Conservation (phyloP, 345 rosid species). For the Sonneratia alba region DNA sequence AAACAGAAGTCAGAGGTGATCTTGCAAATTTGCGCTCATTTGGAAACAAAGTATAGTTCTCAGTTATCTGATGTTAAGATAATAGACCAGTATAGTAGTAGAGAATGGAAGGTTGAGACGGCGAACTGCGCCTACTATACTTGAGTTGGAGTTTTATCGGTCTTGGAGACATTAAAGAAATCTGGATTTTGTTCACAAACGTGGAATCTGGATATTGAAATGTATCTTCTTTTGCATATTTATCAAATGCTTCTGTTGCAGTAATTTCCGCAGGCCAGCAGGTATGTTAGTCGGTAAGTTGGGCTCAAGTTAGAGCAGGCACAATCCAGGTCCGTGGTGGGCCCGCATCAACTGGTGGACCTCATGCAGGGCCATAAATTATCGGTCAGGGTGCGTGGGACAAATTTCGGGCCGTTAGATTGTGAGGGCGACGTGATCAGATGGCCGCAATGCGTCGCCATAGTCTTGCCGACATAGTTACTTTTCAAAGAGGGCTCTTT, state of each 20-base stretch:
- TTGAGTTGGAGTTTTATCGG: background rate
- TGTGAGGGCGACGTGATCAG: too few species aligned
- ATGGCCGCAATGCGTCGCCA: too few species aligned
- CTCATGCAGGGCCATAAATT: too few species aligned
- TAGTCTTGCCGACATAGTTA: too few species aligned
- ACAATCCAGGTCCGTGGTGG: too few species aligned
- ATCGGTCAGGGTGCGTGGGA: too few species aligned
- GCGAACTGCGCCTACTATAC: background rate
- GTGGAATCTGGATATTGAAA: background rate
- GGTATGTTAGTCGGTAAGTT: background rate
- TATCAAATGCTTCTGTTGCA: background rate
- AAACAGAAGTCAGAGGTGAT: background rate
- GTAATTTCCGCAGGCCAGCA: background rate
- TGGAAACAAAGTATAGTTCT: constrained; percentile 1
- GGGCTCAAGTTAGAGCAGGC: too few species aligned
- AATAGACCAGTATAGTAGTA: constrained; percentile 1
- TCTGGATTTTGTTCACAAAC: background rate
- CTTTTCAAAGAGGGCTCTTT: too few species aligned
- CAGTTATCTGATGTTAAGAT: background rate
- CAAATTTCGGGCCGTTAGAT: too few species aligned
- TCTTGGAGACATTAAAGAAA: background rate
- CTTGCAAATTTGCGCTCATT: background rate
- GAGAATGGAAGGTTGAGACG: constrained; percentile 3
- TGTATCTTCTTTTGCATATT: background rate
- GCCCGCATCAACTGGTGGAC: too few species aligned